Evolutionary conservation across 2,329 filamentous ascomycete species (phyloP).

Genomic region (Colletotrichum noveboracense): DNA sequence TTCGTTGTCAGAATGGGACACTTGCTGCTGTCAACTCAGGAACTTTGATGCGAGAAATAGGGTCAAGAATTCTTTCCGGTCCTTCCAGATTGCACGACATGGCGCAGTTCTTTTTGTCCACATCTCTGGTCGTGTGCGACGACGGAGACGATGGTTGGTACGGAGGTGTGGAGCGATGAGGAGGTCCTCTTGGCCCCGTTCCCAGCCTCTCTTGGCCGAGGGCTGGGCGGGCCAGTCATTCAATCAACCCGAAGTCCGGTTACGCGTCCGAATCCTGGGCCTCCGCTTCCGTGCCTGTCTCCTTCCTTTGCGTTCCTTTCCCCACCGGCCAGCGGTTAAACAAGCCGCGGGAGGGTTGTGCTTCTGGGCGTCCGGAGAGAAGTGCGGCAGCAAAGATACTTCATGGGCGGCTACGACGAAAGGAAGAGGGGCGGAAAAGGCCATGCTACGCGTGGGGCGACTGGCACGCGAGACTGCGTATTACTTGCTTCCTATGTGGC

Average conservation of each 20-base stretch:
- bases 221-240: background rate
- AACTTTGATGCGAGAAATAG: background rate
- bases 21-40: background rate
- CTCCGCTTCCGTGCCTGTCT: background rate
- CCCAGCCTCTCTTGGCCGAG: slow-evolving; percentile 2
- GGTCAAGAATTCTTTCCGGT: background rate
- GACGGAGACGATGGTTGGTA: background rate
- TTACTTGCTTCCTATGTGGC: background rate
- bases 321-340: background rate
- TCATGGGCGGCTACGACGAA: background rate
- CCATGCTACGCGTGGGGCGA: background rate
- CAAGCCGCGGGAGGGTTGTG: background rate
- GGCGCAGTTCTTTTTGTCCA: background rate
- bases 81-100: background rate
- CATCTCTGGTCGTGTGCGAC: background rate
- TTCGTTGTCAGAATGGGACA: background rate
- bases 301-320: background rate
- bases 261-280: slow-evolving; percentile 4
- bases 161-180: background rate
- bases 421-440: background rate
- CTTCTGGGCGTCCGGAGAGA: background rate
- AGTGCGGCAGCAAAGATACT: background rate
- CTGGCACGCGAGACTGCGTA: background rate
- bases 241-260: background rate
- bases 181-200: background rate